Conservation (phyloP, 2,329 filamentous ascomycete species). For the Chaetomium strumarium region DNA sequence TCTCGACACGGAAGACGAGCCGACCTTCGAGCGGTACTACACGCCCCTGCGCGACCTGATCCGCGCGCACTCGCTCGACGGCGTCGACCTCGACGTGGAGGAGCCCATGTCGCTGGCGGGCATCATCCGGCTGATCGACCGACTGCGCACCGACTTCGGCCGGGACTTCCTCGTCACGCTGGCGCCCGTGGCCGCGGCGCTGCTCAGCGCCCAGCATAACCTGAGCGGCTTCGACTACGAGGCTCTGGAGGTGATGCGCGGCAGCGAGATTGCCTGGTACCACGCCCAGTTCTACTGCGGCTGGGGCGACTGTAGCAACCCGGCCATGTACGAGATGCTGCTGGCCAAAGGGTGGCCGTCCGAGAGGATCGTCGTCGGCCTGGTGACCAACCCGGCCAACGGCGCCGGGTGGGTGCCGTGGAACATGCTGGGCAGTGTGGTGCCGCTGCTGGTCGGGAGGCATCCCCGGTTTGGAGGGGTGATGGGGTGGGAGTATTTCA, state of each 20-base stretch:
- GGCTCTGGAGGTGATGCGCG: constrained; percentile 59
- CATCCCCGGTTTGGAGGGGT: constrained; percentile 69
- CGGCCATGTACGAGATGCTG: constrained; percentile 42
- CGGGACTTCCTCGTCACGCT: constrained; percentile 65
- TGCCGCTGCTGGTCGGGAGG: constrained; percentile 49
- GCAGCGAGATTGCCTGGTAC: constrained; percentile 66
- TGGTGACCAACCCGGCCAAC: constrained; percentile 69
- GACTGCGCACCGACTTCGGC: constrained; percentile 61
- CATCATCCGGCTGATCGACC: constrained; percentile 57
- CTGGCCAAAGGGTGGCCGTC: constrained; percentile 57
- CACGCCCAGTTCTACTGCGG: constrained; percentile 82
- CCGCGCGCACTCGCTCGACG: constrained; percentile 51
- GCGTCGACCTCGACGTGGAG: constrained; percentile 70
- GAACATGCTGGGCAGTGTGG: constrained; percentile 48
- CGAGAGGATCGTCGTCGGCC: constrained; percentile 64
- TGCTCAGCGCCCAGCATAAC: constrained; percentile 56
- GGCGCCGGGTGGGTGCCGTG: constrained; percentile 60
- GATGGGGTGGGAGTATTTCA: constrained; percentile 87
- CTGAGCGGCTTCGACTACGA: constrained; percentile 72
- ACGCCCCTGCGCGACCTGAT: constrained; percentile 57
- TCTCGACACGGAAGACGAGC: constrained; percentile 36
- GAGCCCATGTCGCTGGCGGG: constrained; percentile 62
- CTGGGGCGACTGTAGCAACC: constrained; percentile 61
- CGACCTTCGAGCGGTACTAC: constrained; percentile 65
- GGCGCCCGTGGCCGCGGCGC: constrained; percentile 69